Percentiles rank a stretch among this genome's conserved stretches.
Conservation (phyloP, 78 protist species). For the Guillardia theta region DNA sequence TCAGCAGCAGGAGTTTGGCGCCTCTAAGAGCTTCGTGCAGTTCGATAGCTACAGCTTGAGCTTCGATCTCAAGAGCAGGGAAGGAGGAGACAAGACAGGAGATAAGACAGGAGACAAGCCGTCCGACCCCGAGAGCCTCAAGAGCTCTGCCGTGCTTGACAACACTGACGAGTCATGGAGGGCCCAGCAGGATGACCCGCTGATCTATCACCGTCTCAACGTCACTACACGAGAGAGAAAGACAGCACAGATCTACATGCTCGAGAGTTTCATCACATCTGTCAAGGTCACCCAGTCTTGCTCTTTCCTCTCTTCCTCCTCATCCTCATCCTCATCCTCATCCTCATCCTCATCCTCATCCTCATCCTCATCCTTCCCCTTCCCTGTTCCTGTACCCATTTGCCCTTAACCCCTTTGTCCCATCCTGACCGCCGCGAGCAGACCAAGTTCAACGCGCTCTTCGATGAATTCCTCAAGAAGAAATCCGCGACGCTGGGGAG, state of each 20-base stretch:
- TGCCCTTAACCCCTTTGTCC: background rate
- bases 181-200: background rate
- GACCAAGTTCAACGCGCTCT: background rate
- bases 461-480: background rate
- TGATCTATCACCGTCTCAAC: background rate
- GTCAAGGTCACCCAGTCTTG: background rate
- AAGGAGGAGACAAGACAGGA: too few species aligned
- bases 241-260: background rate
- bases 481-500: background rate
- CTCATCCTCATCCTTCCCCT: background rate
- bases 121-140: too few species aligned
- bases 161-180: background rate
- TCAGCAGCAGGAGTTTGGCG: too few species aligned
- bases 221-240: conserved; percentile 22
- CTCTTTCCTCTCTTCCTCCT: background rate
- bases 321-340: background rate
- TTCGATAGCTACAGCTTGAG: too few species aligned
- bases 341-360: background rate
- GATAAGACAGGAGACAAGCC: too few species aligned
- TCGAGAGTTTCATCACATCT: background rate
- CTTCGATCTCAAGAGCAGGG: too few species aligned
- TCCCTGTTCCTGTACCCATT: background rate
- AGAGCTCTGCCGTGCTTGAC: background rate
- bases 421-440: background rate
- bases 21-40: too few species aligned